Base-by-base conservation (phyloP, 495 filamentous ascomycete species). In the Aspergillus taichungensis region DNA sequence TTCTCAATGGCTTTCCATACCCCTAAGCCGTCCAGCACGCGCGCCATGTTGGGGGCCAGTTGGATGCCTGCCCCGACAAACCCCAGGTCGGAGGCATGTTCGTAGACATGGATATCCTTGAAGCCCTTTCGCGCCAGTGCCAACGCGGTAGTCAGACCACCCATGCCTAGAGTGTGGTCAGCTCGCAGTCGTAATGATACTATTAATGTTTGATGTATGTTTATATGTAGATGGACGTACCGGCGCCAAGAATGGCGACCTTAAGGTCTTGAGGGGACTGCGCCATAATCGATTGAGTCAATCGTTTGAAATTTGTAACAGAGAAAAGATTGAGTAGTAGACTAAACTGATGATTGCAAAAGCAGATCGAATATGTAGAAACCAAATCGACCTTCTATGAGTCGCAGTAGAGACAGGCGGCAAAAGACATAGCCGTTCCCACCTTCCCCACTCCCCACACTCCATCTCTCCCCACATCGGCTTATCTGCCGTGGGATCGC, bases 11-110 rank as follows among this genome's bases (percentile, higher is more conserved):
- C 69, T 28, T 75, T 69, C 81, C 83, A 86, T 38, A 79, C 78
- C 37, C 82, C 85, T 28, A 84, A 68, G 8, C 74, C 60, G 57
- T 87, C 80, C 24, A 90, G 65, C 13, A 92, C 81, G 0, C 83
- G 80, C 18, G 78, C 78, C 70, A 90, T 85, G 47, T 92, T 89
- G 1, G 85, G 85, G 5, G 85, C 83, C 34, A 91, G 71, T 60
- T 91, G 85, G 53, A 91, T 87, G 27, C 85, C 86, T 6, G 85
- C 85, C 39, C 87, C 87, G 8, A 89, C 83, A 45, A 90, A 90
- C 28, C 85, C 85, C 3, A 90, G 68, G 45, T 84, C 80, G 12
- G 80, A 77, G 1, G 85, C 84, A 27, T 68, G 75, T 57, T 90
- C 85, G 53, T 78, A 90, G 35, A 90, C 78, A 41, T 82, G 71